Conservation (phyloP, 1,284 basidiomycete genomes). For the Austropuccinia psidii region DNA sequence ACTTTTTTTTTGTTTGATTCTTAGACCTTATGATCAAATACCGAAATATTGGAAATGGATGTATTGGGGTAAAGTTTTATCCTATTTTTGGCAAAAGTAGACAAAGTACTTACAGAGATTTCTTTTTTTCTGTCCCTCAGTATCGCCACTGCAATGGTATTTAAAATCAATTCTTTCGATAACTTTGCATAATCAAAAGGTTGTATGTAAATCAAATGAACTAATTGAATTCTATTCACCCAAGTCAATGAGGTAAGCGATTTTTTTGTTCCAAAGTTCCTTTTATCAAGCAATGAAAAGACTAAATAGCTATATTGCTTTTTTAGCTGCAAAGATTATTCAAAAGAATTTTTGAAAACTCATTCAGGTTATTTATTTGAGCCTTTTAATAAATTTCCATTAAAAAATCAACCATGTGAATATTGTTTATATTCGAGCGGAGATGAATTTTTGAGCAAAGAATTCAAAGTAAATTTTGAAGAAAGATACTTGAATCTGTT, state of each 20-base stretch:
- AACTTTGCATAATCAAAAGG: slow-evolving; percentile 36
- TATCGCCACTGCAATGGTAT: slow-evolving; percentile 40
- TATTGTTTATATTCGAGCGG: slow-evolving; percentile 28
- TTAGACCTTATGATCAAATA: slow-evolving; percentile 42
- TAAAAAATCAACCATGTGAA: neutral
- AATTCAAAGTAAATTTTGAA: neutral
- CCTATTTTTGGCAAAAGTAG: neutral
- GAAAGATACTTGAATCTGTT: no score
- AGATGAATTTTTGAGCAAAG: slow-evolving; percentile 29
- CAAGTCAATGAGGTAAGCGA: slow-evolving; percentile 4
- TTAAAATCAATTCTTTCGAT: slow-evolving; percentile 39
- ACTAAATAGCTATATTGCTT: neutral
- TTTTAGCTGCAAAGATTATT: slow-evolving; percentile 26
- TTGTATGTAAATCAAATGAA: slow-evolving; percentile 15
- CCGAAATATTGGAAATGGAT: slow-evolving; percentile 41
- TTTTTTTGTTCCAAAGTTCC: neutral
- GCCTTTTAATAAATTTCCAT: neutral
- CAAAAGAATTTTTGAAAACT: slow-evolving; percentile 10
- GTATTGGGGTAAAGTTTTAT: slow-evolving; percentile 27
- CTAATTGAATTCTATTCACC: slow-evolving; percentile 9
- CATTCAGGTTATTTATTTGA: slow-evolving; percentile 12
- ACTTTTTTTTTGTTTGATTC: neutral
- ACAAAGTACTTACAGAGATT: neutral
- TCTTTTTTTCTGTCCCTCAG: neutral
- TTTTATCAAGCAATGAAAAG: neutral